Evolutionary conservation across 176 grass and related monocot genomes (phyloP), one percentile per base, ranked within the genome.

Genomic region (Guadua angustifolia): DNA sequence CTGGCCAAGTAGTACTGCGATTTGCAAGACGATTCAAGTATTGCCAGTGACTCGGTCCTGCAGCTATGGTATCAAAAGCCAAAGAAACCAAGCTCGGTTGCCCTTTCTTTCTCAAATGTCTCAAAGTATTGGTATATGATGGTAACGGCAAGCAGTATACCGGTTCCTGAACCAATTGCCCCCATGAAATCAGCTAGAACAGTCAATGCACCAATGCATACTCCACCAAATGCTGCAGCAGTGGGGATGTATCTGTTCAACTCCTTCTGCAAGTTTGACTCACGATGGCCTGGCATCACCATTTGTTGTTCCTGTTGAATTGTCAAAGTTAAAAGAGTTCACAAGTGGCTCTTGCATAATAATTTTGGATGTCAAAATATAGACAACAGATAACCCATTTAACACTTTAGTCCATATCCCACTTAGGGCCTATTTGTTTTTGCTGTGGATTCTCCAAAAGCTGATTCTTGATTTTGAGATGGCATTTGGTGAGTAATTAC

Each of bases 251-350:
- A 83, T 86, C 84, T 86, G 79, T 90, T 90, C 79, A 90, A 22
- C 69, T 90, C 84, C 79, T 83, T 90, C 74, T 90, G 88, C 73
- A 90, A 49, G 74, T 90, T 90, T 2, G 84, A 90, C 79, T 86
- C 88, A 43, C 84, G 79, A 15, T 86, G 83, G 12, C 88, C 88
- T 58, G 83, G 88, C 79, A 90, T 90, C 83, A 90, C 84, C 88
- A 90, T 90, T 90, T 90, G 88, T 90, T 90, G 88, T 57, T 90
- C 88, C 88, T 90, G 79, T 89, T 49, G 16, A 64, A 82, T 50
- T 65, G 10, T 14, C 22, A 55, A n/a, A 5, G 12, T 66, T 21
- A 63, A 42, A 60, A 24, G 15, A 12, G 24, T 24, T 75, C n/a
- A 70, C 0, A 83, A 0, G 5, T 62, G 0, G 3, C 17, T 60